A percentile compares a stretch with the other conserved stretches of the same genome.
Evolutionary conservation across 106 monocot species (phyloP).

Genomic region (Triglochin maritima): DNA sequence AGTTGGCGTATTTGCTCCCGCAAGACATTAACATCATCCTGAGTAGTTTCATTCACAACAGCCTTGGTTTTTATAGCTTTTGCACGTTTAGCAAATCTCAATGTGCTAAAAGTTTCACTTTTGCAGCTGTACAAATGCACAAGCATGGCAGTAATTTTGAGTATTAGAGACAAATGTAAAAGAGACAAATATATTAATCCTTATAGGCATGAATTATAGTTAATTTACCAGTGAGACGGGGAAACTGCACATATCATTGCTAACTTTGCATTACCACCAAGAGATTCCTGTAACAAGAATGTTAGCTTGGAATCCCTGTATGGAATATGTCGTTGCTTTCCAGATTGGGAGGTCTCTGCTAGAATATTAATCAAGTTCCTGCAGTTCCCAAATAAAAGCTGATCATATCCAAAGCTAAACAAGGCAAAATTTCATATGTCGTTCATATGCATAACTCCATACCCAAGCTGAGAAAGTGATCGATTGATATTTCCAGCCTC

Average conservation of each 20-base stretch:
- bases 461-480: constrained; percentile 99
- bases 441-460: constrained; percentile 6
- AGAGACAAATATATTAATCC: background rate
- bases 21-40: constrained; percentile 85
- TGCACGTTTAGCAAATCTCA: constrained; percentile 96
- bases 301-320: constrained; percentile 96
- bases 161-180: background rate
- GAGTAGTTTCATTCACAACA: constrained; percentile 79
- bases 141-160: constrained; percentile 1
- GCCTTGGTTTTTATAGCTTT: constrained; percentile 92
- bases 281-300: constrained; percentile 96
- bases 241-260: constrained; percentile 97
- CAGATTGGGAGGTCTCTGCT: constrained; percentile 84
- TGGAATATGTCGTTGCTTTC: constrained; percentile 92
- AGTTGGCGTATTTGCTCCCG: constrained; percentile 85
- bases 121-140: constrained; percentile 51
- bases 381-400: constrained; percentile 6
- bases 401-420: constrained; percentile 6
- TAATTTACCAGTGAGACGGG: constrained; percentile 59
- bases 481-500: constrained; percentile 99
- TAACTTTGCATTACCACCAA: constrained; percentile 96
- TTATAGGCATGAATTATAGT: background rate
- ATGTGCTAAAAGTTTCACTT: constrained; percentile 79
- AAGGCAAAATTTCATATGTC: background rate
- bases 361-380: constrained; percentile 97